Evolutionary conservation across 176 grass and related monocot species (phyloP).

Genomic region (Alopecurus myosuroides): DNA sequence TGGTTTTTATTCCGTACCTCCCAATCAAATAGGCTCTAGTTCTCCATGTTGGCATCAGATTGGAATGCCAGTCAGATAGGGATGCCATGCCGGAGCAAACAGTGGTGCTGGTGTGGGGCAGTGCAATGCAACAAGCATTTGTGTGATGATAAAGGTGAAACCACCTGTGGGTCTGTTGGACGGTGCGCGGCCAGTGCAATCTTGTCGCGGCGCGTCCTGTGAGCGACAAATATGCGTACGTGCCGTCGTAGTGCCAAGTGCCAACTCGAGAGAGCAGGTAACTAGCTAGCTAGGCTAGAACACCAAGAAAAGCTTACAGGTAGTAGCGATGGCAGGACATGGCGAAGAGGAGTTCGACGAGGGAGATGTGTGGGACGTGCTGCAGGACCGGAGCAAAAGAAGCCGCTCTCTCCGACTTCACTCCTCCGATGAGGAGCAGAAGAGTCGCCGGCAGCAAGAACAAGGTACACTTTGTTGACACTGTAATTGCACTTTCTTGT

Average conservation of each 20-base stretch:
- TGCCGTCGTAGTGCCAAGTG: neutral
- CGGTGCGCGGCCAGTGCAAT: conserved; percentile 8
- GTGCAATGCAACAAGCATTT: neutral
- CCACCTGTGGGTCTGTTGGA: conserved; percentile 35
- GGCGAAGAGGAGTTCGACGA: conserved; percentile 43
- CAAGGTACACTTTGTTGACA: too few relatives aligned
- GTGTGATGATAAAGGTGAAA: neutral
- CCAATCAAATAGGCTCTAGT: neutral
- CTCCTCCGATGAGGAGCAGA: conserved; percentile 1
- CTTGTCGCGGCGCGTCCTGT: conserved; percentile 19
- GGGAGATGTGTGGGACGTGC: conserved; percentile 42
- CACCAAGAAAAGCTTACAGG: neutral
- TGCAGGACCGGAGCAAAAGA: conserved; percentile 6
- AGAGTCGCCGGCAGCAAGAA: neutral
- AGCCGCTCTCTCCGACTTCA: neutral
- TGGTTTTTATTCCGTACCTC: neutral
- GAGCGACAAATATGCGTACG: conserved; percentile 23
- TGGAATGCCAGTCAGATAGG: neutral
- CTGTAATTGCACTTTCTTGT: too few relatives aligned
- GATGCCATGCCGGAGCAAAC: neutral
- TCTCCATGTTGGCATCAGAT: neutral
- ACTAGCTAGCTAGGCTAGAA: neutral
- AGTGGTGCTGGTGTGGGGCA: neutral
- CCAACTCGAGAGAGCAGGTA: neutral
- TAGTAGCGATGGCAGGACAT: neutral